Conservation (phyloP, 2,329 filamentous ascomycete species). For the Verruconis gallopava region DNA sequence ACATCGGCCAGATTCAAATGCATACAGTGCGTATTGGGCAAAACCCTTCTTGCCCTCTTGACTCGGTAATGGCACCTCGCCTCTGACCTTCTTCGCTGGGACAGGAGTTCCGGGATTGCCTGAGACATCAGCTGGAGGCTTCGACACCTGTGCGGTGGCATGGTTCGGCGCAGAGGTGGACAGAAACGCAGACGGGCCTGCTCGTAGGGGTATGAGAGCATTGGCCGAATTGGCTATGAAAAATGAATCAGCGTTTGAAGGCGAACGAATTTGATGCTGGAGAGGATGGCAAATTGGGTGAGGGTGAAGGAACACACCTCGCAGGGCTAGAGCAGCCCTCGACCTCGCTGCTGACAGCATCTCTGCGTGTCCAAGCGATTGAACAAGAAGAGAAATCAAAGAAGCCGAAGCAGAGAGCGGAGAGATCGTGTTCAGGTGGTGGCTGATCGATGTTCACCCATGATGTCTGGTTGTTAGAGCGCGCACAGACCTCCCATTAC, state of each 20-base stretch:
- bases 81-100: constrained; percentile 44
- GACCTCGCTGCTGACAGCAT: constrained; percentile 41
- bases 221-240: constrained; percentile 51
- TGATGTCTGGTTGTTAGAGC: too few relatives aligned
- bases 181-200: constrained; percentile 47
- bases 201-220: constrained; percentile 50
- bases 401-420: constrained; percentile 21
- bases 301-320: constrained; percentile 30
- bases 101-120: constrained; percentile 40
- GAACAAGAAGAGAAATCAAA: neutral
- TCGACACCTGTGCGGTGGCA: constrained; percentile 38
- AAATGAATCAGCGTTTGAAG: constrained; percentile 13
- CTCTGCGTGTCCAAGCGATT: constrained; percentile 15
- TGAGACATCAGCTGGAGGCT: constrained; percentile 36
- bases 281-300: constrained; percentile 3
- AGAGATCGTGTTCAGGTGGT: constrained; percentile 19
- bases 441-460: too few relatives aligned
- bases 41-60: constrained; percentile 69
- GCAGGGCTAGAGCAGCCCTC: constrained; percentile 40
- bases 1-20: constrained; percentile 17
- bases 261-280: neutral
- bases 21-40: constrained; percentile 78
- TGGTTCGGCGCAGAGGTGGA: constrained; percentile 52
- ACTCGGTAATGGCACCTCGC: constrained; percentile 62
- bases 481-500: too few relatives aligned